Evolutionary conservation across 179 eudicot species (phyloP).

Genomic region (Beta corolliflora): DNA sequence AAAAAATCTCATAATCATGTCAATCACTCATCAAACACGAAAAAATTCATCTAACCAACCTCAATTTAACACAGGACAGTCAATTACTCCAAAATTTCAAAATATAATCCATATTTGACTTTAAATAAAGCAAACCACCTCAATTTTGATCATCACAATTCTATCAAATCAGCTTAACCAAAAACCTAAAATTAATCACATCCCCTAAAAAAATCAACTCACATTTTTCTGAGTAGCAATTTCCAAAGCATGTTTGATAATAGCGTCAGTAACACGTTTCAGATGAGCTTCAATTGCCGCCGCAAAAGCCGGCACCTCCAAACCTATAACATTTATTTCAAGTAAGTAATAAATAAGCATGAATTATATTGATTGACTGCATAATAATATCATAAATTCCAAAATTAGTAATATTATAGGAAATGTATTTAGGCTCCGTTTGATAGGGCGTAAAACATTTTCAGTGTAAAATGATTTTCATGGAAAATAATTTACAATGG

Average conservation of each 20-base stretch:
- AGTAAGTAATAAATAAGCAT: neutral
- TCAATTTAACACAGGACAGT: neutral
- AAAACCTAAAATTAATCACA: neutral
- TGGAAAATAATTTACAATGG: too few relatives aligned
- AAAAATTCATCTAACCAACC: neutral
- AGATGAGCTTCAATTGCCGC: conserved; percentile 82
- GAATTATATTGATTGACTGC: too few relatives aligned
- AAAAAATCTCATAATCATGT: neutral
- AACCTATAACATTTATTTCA: conserved; percentile 20
- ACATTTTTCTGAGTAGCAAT: conserved; percentile 66
- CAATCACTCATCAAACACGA: neutral
- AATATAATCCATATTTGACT: neutral
- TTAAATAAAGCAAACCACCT: neutral
- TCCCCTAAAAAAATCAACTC: neutral
- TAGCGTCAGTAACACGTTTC: conserved; percentile 62
- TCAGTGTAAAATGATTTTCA: too few relatives aligned
- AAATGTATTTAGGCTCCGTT: too few relatives aligned
- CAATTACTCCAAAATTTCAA: neutral
- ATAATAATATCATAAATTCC: too few relatives aligned
- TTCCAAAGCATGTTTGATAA: conserved; percentile 54
- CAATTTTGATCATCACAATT: neutral
- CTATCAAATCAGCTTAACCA: neutral
- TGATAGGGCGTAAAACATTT: too few relatives aligned
- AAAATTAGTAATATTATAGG: too few relatives aligned
- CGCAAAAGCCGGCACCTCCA: conserved; percentile 83